A percentile compares a stretch with the other conserved stretches of the same genome.
Evolutionary conservation across 257 asterid genomes (phyloP).

Genomic region (Mitragyna speciosa): DNA sequence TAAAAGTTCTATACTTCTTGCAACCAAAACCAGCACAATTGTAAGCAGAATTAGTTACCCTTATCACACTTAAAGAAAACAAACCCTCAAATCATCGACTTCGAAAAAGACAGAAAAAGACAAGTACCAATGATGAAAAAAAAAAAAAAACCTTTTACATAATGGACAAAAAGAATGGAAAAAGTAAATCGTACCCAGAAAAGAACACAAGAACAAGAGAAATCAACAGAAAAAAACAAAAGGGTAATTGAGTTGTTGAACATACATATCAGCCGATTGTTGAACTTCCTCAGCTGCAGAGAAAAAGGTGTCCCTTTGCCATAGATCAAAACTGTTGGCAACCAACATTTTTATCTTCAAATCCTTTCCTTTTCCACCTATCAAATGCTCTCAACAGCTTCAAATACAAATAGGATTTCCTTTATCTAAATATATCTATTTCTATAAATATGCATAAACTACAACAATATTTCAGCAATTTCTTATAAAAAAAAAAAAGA

Average conservation of each 20-base stretch:
- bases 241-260: neutral
- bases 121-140: neutral
- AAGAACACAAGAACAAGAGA: slow-evolving; percentile 14
- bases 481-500: slow-evolving; percentile 12
- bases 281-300: slow-evolving; percentile 97
- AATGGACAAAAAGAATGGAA: slow-evolving; percentile 5
- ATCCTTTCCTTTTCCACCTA: slow-evolving; percentile 23
- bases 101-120: slow-evolving; percentile 1
- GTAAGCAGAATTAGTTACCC: neutral
- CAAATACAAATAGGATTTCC: slow-evolving; percentile 18
- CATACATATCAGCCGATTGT: slow-evolving; percentile 80
- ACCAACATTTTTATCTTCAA: slow-evolving; percentile 59
- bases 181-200: slow-evolving; percentile 23
- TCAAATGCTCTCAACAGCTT: slow-evolving; percentile 17
- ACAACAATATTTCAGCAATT: slow-evolving; percentile 1
- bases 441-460: neutral
- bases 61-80: neutral
- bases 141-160: slow-evolving; percentile 8
- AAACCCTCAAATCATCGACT: neutral
- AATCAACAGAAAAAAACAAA: neutral
- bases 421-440: neutral
- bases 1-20: neutral
- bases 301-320: slow-evolving; percentile 87
- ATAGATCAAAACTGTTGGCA: slow-evolving; percentile 77
- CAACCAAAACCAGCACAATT: neutral